These are phyloP conservation scores for Pseudogymnoascus sp. DNA, from an alignment of 2,329 filamentous ascomycete genomes.

Conservation along the genomic window DNA sequence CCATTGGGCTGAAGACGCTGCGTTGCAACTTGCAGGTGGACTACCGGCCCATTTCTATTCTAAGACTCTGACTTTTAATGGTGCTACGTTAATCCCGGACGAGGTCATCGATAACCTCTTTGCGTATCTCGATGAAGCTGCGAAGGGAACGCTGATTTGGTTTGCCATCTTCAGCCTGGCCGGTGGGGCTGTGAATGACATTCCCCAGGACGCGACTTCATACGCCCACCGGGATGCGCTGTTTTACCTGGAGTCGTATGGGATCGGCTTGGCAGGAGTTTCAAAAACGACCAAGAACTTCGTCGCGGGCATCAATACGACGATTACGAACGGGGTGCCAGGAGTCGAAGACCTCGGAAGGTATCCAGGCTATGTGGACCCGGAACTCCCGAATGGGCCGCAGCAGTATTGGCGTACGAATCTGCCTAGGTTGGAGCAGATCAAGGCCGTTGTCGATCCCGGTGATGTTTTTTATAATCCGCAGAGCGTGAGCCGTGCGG, in stretches of 20 bases:
- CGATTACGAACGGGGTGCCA: constrained; percentile 31
- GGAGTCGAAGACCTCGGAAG: constrained; percentile 35
- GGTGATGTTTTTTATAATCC: constrained; percentile 49
- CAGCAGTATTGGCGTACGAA: constrained; percentile 46
- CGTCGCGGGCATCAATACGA: constrained; percentile 41
- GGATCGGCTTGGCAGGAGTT: constrained; percentile 40
- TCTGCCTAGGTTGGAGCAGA: constrained; percentile 35
- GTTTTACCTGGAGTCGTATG: constrained; percentile 56
- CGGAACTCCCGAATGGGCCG: constrained; percentile 34
- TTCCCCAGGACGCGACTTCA: constrained; percentile 46
- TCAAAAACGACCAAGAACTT: constrained; percentile 40
- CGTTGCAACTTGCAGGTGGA: constrained; percentile 24
- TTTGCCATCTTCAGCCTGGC: constrained; percentile 54
- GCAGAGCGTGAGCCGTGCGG: constrained; percentile 19
- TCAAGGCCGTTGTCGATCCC: constrained; percentile 47
- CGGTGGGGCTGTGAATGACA: constrained; percentile 51
- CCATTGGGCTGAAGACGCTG: constrained; percentile 41
- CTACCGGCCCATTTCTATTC: constrained; percentile 44
- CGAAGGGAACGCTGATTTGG: constrained; percentile 47
- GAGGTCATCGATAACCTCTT: constrained; percentile 42
- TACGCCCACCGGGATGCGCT: constrained; percentile 57
- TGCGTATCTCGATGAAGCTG: constrained; percentile 39
- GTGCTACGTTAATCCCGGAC: constrained; percentile 39
- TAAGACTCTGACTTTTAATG: constrained; percentile 47
- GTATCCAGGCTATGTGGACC: constrained; percentile 57